These are phyloP conservation scores for Puccinia horiana DNA, from an alignment of 1,284 basidiomycete genomes.

Conservation along the genomic window DNA sequence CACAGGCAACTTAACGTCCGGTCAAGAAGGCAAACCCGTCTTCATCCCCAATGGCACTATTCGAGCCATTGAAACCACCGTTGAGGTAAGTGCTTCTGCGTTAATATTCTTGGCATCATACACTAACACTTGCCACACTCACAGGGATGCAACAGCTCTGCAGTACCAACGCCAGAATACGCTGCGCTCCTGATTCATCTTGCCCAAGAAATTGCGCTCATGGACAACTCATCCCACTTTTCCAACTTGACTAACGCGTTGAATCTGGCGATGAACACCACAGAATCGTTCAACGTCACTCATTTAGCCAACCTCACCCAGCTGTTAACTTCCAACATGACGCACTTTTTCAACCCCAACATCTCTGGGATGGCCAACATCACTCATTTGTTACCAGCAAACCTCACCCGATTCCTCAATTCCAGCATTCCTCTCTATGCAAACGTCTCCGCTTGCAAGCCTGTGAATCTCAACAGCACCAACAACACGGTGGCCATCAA, in stretches of 20 bases:
- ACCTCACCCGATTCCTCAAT: conserved; percentile 15
- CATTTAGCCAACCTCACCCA: background rate
- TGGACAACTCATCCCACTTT: conserved; percentile 5
- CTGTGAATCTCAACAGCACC: background rate
- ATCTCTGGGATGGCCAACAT: background rate
- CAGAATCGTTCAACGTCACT: background rate
- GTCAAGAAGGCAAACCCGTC: conserved; percentile 28
- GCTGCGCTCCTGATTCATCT: background rate
- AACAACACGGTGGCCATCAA: background rate
- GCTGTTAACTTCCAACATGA: background rate
- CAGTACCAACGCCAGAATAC: background rate
- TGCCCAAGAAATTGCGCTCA: background rate
- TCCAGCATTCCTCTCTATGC: background rate
- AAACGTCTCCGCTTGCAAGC: background rate
- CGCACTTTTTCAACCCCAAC: background rate
- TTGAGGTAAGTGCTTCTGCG: background rate
- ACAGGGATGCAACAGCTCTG: conserved; percentile 19
- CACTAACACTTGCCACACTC: background rate
- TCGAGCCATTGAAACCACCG: conserved; percentile 1
- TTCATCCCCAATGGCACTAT: conserved; percentile 38
- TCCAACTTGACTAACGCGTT: background rate
- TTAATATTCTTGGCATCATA: background rate
- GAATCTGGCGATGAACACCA: background rate
- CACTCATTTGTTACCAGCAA: conserved; percentile 7
- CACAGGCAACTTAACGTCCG: conserved; percentile 16